Conservation (phyloP, 306 rosid genomes). For the Styphnolobium japonicum region DNA sequence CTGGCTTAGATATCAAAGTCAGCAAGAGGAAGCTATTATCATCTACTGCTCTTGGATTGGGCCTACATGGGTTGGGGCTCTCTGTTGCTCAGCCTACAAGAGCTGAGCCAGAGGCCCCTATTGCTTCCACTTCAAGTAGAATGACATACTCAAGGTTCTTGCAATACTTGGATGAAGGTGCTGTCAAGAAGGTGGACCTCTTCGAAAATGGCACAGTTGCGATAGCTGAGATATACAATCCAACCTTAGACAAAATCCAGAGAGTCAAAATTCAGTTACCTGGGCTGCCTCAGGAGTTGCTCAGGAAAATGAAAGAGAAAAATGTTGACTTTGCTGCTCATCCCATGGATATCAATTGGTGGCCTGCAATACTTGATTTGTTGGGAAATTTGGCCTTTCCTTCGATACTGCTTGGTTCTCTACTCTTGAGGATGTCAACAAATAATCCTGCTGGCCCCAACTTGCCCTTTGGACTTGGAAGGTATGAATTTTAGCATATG, state of each 20-base stretch:
- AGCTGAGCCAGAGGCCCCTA: conserved; percentile 65
- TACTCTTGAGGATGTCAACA: conserved; percentile 46
- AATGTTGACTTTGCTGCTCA: conserved; percentile 69
- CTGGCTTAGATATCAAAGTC: conserved; percentile 25
- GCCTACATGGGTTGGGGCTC: conserved; percentile 32
- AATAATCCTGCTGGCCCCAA: conserved; percentile 65
- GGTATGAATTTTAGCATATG: conserved; percentile 32
- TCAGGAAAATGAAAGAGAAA: conserved; percentile 59
- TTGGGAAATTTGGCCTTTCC: conserved; percentile 71
- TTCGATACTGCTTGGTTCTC: conserved; percentile 51
- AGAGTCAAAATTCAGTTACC: conserved; percentile 73
- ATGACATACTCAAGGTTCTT: conserved; percentile 70
- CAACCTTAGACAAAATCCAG: conserved; percentile 55
- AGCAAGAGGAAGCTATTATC: conserved; percentile 46
- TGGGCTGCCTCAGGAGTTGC: conserved; percentile 55
- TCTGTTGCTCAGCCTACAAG: conserved; percentile 41
- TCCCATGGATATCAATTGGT: conserved; percentile 47
- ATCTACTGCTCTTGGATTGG: conserved; percentile 37
- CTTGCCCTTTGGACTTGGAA: conserved; percentile 80
- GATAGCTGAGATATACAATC: conserved; percentile 63
- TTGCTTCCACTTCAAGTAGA: conserved; percentile 51
- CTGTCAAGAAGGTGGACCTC: conserved; percentile 67
- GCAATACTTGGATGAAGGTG: conserved; percentile 62
- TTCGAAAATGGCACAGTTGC: conserved; percentile 74
- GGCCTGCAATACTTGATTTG: conserved; percentile 46